A percentile compares a stretch with the other conserved stretches of the same genome.
phyloP scores from a whole-genome alignment of 495 filamentous ascomycete genomes.

The Trichoderma parareesei region DNA sequence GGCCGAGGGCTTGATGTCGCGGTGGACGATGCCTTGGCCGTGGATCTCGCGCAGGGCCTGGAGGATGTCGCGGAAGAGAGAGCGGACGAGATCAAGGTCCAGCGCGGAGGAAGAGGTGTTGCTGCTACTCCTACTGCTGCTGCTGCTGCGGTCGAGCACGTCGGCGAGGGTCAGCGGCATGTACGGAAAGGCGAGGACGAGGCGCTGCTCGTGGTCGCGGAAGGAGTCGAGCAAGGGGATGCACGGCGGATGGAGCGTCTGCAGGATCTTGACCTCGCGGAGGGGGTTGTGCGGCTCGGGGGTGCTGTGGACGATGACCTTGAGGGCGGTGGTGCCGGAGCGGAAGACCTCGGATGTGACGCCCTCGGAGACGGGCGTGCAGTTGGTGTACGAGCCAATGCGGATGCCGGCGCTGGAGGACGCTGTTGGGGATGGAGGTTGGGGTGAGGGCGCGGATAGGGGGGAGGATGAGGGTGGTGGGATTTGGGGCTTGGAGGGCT shows the following conservation, averaged over 20 bases:
- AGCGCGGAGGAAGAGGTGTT: slow-evolving; percentile 22
- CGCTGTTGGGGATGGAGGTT: neutral
- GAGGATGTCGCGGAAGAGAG: slow-evolving; percentile 60
- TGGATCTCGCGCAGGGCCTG: slow-evolving; percentile 66
- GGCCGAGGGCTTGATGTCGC: slow-evolving; percentile 90
- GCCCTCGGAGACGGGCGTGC: slow-evolving; percentile 63
- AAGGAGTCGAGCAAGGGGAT: slow-evolving; percentile 66
- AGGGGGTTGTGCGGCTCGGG: slow-evolving; percentile 71
- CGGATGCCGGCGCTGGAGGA: slow-evolving; percentile 31
- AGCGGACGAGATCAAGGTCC: slow-evolving; percentile 32
- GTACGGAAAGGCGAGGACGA: slow-evolving; percentile 80
- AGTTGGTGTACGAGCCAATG: slow-evolving; percentile 66
- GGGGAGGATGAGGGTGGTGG: neutral
- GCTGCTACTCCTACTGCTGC: too few species aligned
- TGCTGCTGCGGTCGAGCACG: slow-evolving; percentile 38
- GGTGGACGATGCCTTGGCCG: slow-evolving; percentile 68
- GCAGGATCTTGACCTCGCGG: slow-evolving; percentile 69
- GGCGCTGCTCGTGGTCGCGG: slow-evolving; percentile 55
- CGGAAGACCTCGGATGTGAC: slow-evolving; percentile 76
- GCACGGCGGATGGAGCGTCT: slow-evolving; percentile 34
- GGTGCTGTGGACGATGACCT: slow-evolving; percentile 67
- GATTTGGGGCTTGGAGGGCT: neutral
- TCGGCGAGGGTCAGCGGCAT: slow-evolving; percentile 60
- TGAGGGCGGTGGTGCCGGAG: slow-evolving; percentile 59
- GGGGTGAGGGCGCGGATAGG: neutral